A percentile compares a stretch with the other conserved stretches of the same genome.
These are phyloP conservation scores for Rosa hybrid DNA, from an alignment of 331 rosid species.

Conservation along the genomic window DNA sequence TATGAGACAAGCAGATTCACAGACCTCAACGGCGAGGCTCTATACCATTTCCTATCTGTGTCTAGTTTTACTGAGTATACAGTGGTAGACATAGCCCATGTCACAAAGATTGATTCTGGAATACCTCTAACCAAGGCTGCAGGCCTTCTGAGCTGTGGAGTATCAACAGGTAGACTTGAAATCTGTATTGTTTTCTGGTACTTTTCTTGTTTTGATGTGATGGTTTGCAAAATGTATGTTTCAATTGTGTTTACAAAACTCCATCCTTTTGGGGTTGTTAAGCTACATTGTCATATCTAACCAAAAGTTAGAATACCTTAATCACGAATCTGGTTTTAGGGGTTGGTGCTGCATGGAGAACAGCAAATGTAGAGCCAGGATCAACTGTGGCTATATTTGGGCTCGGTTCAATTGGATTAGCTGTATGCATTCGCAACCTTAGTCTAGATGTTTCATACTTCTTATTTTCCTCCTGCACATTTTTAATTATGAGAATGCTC, in stretches of 20 bases:
- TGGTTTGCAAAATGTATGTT: neutral
- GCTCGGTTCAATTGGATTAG: conserved; percentile 82
- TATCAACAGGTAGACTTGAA: conserved; percentile 64
- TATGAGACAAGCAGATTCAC: conserved; percentile 67
- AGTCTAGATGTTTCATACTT: neutral
- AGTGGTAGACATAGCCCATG: conserved; percentile 65
- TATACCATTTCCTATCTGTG: conserved; percentile 68
- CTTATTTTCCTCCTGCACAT: neutral
- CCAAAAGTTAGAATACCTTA: neutral
- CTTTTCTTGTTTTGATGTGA: neutral
- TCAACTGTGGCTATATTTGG: conserved; percentile 86
- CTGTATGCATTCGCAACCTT: conserved; percentile 43
- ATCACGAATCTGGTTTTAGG: conserved; percentile 42
- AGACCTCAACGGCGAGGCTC: conserved; percentile 57
- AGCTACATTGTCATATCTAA: neutral
- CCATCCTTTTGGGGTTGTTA: neutral
- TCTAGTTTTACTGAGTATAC: conserved; percentile 86
- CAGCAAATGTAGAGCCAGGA: conserved; percentile 82
- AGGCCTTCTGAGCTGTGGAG: conserved; percentile 84
- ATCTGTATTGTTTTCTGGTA: neutral
- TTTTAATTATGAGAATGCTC: neutral
- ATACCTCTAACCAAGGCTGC: conserved; percentile 63
- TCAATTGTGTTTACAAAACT: neutral
- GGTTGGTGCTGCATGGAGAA: conserved; percentile 91
- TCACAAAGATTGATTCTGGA: conserved; percentile 54